Evolutionary conservation across 2,329 filamentous ascomycete genomes (phyloP), one percentile per base, ranked within the genome.

Genomic region (Capronia epimyces): DNA sequence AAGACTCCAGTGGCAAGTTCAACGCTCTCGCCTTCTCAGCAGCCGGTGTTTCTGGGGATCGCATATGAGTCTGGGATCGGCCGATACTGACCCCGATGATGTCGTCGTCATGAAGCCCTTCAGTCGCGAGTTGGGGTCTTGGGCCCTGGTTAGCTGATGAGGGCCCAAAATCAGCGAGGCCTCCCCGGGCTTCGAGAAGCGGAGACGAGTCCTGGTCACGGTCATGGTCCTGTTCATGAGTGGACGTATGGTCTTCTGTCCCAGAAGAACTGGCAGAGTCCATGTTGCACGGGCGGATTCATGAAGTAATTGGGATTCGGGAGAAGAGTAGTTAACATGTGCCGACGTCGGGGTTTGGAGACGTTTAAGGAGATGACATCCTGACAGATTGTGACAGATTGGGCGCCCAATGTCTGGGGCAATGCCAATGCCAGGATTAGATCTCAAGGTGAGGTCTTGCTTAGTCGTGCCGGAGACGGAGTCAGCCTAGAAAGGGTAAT

Each of bases 41-140:
- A 8, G 76, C 76, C 1, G 80, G 79, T 3, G 79, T 82, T 36
- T 71, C 70, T 8, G 78, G 75, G 15, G 78, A 78, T 29, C 72
- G 76, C 63, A 82, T 69, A 37, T 75, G 73, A 43, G 74, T 79
- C 63, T 83, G 80, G 36, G 73, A 70, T 32, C 71, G 71, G 52
- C 78, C 72, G 55, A 83, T 81, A 62, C 79, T 82, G 60, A 83
- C 71, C 2, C 78, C 79, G 58, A 83, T 71, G 27, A 80, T 69
- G 10, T 65, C 64, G 49, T 65, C 60, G 34, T 51, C 52, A 42
- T 53, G 46, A 10, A 57, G 45, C 10, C 34, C 32, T 21, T 54
- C 37, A 15, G 51, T 50, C 8, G 49, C 47, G 8, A 57, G 39
- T 34, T 34, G 39, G 12, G 41, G 42, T 20, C 13, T 9, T 20